These are phyloP conservation scores for Penicillium mononematosum DNA, from an alignment of 495 filamentous ascomycete genomes.

Conservation along the genomic window DNA sequence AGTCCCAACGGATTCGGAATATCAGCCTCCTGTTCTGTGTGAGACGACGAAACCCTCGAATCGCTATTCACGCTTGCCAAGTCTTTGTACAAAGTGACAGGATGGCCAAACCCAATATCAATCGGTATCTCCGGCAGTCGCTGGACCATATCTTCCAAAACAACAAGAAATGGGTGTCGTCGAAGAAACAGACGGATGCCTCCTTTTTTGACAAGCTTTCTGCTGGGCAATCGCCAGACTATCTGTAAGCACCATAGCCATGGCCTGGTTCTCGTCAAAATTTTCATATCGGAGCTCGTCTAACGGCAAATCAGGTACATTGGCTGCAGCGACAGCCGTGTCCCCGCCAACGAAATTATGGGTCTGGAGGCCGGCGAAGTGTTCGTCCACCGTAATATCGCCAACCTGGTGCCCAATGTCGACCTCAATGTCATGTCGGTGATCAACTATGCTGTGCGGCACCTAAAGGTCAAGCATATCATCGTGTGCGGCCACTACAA, in stretches of 20 bases:
- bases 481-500: constrained; percentile 79
- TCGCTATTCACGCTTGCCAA: background rate
- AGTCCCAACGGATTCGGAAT: background rate
- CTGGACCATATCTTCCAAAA: constrained; percentile 35
- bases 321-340: constrained; percentile 80
- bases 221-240: constrained; percentile 64
- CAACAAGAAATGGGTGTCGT: constrained; percentile 66
- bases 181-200: constrained; percentile 61
- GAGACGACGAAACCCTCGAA: background rate
- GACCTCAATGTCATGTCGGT: constrained; percentile 72
- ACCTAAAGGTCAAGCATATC: constrained; percentile 75
- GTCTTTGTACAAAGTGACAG: background rate
- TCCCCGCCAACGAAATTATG: constrained; percentile 79
- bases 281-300: background rate
- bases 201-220: constrained; percentile 66
- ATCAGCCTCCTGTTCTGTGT: background rate
- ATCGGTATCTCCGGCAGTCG: constrained; percentile 10
- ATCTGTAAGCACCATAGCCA: constrained; percentile 58
- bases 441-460: constrained; percentile 73
- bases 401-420: constrained; percentile 72
- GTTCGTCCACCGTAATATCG: constrained; percentile 91
- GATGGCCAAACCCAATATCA: background rate
- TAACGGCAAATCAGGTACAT: constrained; percentile 49
- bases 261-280: background rate
- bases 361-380: constrained; percentile 80